Base-by-base conservation (phyloP, 495 filamentous ascomycete species). In the Penicillium mononematosum region DNA sequence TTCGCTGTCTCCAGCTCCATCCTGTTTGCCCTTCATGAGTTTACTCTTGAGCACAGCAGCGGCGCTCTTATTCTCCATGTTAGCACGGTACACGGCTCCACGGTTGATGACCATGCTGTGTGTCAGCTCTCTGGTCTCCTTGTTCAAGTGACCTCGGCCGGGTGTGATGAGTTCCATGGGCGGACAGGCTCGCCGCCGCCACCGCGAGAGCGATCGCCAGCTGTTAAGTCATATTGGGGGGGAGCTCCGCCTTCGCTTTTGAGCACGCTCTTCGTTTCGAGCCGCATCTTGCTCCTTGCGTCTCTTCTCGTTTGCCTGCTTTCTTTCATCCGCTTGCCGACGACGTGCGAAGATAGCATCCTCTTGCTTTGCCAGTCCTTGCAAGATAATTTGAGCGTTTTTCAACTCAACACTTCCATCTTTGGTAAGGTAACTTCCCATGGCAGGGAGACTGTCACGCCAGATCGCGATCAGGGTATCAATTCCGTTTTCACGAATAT, bases 401-500 rank as follows among this genome's bases (percentile, higher is more conserved):
- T 87, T 83, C 20, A 99, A 79, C 56, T 97, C 88, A 56, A 97
- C 92, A 62, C 87, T 85, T 5, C 94, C 94, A 78, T 99, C 94
- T 66, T 93, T 88, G 44, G 94, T 98, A 41, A 99, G 75, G 68
- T 98, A 99, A 3, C 92, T 92, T 36, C 88, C 91, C 95, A 98
- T 98, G 24, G 80, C 62, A 11, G 91, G 87, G 16, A 99, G 80
- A 50, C 93, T 96, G 66, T 97, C 91, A 56, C 88, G 86, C 94
- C 95, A 99, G 56, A 98, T 96, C 7, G 90, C 86, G 51, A 92
- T 95, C 45, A 99, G 79, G 1, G 91, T 96, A 66, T 99, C 92
- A 69, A 99, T 98, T 27, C 93, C 95, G 69, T 96, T 88, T 65
- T 99, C 94, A 60, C 93, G 84, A 69, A 99, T 98, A 71, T 98